These are phyloP conservation scores for Corylus americana DNA, from an alignment of 306 rosid genomes.

Conservation along the genomic window DNA sequence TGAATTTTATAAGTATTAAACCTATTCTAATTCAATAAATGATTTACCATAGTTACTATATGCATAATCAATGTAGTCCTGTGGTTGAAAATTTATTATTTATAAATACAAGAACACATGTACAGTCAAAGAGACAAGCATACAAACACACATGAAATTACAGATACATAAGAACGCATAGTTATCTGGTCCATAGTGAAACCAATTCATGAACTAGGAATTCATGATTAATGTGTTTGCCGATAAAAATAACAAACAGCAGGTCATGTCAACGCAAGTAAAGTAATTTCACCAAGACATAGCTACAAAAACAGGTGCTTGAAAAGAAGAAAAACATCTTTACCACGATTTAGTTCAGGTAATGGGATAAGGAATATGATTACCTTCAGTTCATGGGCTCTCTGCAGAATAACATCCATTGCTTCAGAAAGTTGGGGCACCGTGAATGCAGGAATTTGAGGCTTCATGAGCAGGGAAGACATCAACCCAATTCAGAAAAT, in stretches of 20 bases:
- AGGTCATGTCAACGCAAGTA: conserved; percentile 1
- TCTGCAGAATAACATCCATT: conserved; percentile 64
- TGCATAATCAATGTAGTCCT: not conserved
- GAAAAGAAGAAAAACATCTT: not conserved
- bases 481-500: conserved; percentile 50
- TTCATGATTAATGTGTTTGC: not conserved
- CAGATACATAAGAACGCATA: not conserved
- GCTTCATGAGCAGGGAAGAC: conserved; percentile 62
- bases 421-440: conserved; percentile 79
- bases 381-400: conserved; percentile 62
- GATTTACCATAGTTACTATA: not conserved
- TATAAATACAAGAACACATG: not conserved
- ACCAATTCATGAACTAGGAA: not conserved
- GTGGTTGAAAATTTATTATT: not conserved
- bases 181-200: not conserved
- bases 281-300: conserved; percentile 11
- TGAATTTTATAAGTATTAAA: not conserved
- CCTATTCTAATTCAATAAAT: not conserved
- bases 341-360: conserved; percentile 10
- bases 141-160: not conserved
- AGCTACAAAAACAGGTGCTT: not conserved
- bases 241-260: not conserved
- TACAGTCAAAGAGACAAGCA: not conserved
- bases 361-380: conserved; percentile 28
- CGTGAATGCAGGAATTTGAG: conserved; percentile 73